Evolutionary conservation across 2,329 filamentous ascomycete genomes (phyloP), one percentile per base, ranked within the genome.

Genomic region (Xylariaceae sp.): DNA sequence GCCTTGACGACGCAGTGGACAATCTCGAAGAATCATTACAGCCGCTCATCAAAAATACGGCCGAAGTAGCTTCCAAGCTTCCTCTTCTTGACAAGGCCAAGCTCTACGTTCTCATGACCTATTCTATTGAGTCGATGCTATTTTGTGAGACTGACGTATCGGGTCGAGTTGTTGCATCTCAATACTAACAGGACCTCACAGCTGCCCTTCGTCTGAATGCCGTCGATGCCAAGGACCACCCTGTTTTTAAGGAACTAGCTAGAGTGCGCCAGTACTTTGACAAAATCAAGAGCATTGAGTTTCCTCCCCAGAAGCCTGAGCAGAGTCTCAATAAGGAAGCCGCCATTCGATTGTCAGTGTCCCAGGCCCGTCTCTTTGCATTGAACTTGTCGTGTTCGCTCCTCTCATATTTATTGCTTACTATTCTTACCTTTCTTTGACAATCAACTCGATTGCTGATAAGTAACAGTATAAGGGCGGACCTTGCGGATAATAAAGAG

Each of bases 51-150:
- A 79, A 81, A 31, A 81, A 82, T 46, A 77, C 97, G 39, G 79
- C 85, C 47, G 85, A 88, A 36, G 84, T 86, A 54, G 86, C 91
- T 4, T 87, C 86, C 53, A 92, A 92, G 71, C 81, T 98, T 24
- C 93, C 94, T 1, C 82, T 98, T n/a, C 82, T 99, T 59, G 94
- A 98, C 79, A 93, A 92, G 77, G 92, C 95, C 6, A 97, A 98
- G 77, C 86, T 97, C 58, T 92, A 96, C 71, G 88, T 95, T n/a
- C 81, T 96, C 17, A 82, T 88, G 48, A 89, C 92, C 16, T 99
- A 98, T 73, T 85, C 93, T 0, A 88, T 99, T 62, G 94, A 98
- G 70, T 96, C 93, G 0, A 79, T 96, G 8, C 78, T 99, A 6
- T 98, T 96, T 75, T 90, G 90, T 92, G 76, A 62, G 85, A 9